Percentiles rank a stretch among this genome's conserved stretches.
Evolutionary conservation across 164 flowering plant genomes (phyloP).

Genomic region (Dillenia suffruticosa): DNA sequence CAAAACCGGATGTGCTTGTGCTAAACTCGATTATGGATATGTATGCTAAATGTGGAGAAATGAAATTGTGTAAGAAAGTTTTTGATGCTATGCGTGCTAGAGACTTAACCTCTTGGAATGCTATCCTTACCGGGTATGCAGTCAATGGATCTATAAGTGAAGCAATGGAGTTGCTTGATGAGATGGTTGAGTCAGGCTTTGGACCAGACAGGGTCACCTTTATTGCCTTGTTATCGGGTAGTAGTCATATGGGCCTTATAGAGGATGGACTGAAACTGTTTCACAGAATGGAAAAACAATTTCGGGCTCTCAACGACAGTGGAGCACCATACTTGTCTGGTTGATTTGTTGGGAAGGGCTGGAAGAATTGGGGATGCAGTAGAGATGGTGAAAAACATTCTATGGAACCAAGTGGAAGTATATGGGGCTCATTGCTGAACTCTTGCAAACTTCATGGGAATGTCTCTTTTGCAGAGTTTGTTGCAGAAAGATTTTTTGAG

Average conservation of each 20-base stretch:
- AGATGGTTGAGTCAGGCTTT: conserved; percentile 25
- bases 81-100: conserved; percentile 23
- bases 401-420: conserved; percentile 29
- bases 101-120: conserved; percentile 42
- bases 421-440: conserved; percentile 45
- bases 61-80: conserved; percentile 26
- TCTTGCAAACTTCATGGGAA: conserved; percentile 27
- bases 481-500: conserved; percentile 26
- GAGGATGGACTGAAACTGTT: conserved; percentile 26
- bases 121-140: conserved; percentile 35
- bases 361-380: conserved; percentile 35
- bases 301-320: conserved; percentile 23
- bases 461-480: conserved; percentile 24
- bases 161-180: conserved; percentile 25
- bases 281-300: conserved; percentile 24
- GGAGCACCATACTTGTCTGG: conserved; percentile 47
- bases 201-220: conserved; percentile 35
- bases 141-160: conserved; percentile 25
- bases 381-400: conserved; percentile 28
- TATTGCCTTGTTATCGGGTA: conserved; percentile 36
- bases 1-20: conserved; percentile 22
- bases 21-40: conserved; percentile 38
- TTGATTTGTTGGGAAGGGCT: conserved; percentile 35
- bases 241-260: conserved; percentile 35
- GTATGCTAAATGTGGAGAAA: conserved; percentile 41